phyloP scores from a whole-genome alignment of 306 rosid species.

The Rubus idaeus region DNA sequence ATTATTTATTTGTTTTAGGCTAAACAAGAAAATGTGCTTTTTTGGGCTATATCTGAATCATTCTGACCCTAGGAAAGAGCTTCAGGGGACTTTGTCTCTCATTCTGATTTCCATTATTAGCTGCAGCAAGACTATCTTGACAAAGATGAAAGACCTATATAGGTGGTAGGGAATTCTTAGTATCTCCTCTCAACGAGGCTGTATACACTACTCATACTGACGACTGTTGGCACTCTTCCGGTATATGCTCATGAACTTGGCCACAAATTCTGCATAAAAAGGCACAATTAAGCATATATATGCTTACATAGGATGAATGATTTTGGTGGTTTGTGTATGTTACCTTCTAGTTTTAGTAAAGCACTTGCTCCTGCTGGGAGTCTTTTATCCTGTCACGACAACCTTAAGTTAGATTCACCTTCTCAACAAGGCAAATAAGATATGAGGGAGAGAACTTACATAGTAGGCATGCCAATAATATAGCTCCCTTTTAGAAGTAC shows the following conservation, averaged over 20 bases:
- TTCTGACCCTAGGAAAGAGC: neutral
- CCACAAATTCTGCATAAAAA: conserved; percentile 73
- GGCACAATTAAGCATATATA: neutral
- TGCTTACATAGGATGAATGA: neutral
- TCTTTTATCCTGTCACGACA: conserved; percentile 59
- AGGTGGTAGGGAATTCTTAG: neutral
- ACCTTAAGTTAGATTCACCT: conserved; percentile 22
- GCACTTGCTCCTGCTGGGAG: conserved; percentile 83
- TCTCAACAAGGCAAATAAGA: neutral
- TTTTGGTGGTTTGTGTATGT: neutral
- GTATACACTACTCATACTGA: conserved; percentile 36
- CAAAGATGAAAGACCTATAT: neutral
- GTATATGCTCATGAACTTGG: conserved; percentile 83
- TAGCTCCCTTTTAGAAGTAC: conserved; percentile 59
- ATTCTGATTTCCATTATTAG: neutral
- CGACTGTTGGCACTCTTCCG: conserved; percentile 50
- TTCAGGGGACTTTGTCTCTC: neutral
- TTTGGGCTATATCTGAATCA: neutral
- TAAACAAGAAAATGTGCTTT: neutral
- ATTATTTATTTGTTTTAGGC: neutral
- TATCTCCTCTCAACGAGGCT: neutral
- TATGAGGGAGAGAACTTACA: conserved; percentile 42
- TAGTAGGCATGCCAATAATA: conserved; percentile 91
- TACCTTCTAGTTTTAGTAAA: conserved; percentile 83
- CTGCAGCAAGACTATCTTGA: conserved; percentile 9